These are phyloP conservation scores for Fraxinus angustifolia DNA, from an alignment of 305 asterid species.

Conservation along the genomic window DNA sequence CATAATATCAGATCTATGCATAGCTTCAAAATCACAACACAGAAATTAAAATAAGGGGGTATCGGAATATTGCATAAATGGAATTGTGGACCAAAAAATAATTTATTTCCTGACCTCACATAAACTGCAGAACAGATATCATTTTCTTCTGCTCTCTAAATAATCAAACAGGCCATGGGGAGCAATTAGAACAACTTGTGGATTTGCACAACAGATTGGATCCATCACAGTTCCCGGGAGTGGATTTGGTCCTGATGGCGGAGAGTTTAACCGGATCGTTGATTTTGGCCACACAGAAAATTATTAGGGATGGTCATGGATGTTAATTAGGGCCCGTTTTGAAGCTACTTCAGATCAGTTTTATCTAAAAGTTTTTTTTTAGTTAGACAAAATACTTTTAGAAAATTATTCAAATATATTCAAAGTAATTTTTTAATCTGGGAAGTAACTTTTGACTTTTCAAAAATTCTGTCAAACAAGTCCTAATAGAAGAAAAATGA, in stretches of 20 bases:
- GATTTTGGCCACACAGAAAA: constrained; percentile 71
- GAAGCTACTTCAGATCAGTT: neutral
- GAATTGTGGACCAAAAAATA: constrained; percentile 56
- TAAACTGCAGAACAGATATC: constrained; percentile 56
- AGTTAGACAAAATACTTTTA: too few relatives aligned
- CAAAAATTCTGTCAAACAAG: too few relatives aligned
- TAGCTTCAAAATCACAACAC: too few relatives aligned
- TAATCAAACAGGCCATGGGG: constrained; percentile 80
- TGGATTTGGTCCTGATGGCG: constrained; percentile 89
- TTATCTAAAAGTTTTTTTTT: neutral
- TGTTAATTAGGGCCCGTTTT: neutral
- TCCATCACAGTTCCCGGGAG: constrained; percentile 83
- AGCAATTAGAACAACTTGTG: constrained; percentile 55
- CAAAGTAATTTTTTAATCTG: too few relatives aligned
- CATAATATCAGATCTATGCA: too few relatives aligned
- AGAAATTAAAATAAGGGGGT: too few relatives aligned
- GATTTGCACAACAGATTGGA: constrained; percentile 69
- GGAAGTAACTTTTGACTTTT: too few relatives aligned
- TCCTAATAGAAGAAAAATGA: neutral
- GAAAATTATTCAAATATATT: too few relatives aligned
- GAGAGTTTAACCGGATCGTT: constrained; percentile 68
- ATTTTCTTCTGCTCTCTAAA: constrained; percentile 84
- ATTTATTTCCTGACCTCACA: constrained; percentile 66
- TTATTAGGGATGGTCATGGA: neutral
- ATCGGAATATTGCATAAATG: constrained; percentile 60